Conservation (phyloP, 2,329 filamentous ascomycete species). For the Curvularia lunata region DNA sequence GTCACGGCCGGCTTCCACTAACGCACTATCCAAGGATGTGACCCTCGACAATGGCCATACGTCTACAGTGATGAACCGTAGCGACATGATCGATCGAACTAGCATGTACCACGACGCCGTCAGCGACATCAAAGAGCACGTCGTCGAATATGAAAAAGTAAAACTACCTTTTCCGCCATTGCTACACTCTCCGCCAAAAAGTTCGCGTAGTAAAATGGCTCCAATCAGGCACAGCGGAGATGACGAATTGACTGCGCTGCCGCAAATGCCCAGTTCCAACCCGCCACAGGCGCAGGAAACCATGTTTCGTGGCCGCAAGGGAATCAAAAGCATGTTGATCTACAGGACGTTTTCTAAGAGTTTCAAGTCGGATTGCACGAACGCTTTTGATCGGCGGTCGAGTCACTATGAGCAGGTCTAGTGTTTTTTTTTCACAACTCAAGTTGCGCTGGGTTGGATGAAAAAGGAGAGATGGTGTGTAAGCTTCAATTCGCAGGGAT, state of each 20-base stretch:
- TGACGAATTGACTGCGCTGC: constrained; percentile 28
- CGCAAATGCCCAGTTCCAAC: constrained; percentile 10
- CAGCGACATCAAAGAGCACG: constrained; percentile 35
- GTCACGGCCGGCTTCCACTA: constrained; percentile 5
- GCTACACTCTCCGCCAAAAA: constrained; percentile 33
- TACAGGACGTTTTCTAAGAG: constrained; percentile 21
- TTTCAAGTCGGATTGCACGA: neutral
- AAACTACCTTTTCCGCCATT: constrained; percentile 28
- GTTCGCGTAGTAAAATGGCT: constrained; percentile 15
- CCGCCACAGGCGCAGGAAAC: constrained; percentile 1
- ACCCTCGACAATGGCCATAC: neutral
- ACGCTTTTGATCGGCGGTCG: neutral
- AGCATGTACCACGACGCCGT: constrained; percentile 15
- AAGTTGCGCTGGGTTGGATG: neutral
- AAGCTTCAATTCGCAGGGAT: neutral
- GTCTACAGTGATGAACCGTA: neutral
- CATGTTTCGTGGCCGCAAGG: constrained; percentile 26
- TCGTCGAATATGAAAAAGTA: constrained; percentile 31
- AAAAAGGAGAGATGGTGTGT: neutral
- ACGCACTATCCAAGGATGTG: neutral
- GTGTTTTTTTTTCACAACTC: too few species aligned
- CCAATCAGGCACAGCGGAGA: constrained; percentile 14
- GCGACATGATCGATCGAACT: constrained; percentile 1
- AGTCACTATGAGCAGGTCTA: neutral
- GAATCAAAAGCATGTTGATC: constrained; percentile 30